phyloP scores from a whole-genome alignment of 192 early-diverging fungal species.

The Rhizoclosmatium globosum region DNA sequence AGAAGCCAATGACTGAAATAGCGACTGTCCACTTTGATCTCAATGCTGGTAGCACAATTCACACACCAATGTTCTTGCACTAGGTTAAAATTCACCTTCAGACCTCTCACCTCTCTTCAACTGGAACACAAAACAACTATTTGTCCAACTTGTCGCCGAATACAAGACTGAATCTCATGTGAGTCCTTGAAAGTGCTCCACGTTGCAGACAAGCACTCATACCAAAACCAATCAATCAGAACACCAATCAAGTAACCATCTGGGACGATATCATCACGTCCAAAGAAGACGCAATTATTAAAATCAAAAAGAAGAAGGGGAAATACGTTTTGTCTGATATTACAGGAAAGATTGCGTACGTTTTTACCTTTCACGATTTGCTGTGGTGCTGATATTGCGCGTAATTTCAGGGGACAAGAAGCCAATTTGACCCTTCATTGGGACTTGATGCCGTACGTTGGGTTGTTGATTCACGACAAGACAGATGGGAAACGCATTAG shows the following conservation, averaged over 20 bases:
- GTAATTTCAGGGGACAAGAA: slow-evolving; percentile 56
- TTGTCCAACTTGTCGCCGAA: slow-evolving; percentile 80
- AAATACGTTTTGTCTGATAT: slow-evolving; percentile 82
- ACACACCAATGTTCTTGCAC: background rate
- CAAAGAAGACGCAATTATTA: slow-evolving; percentile 71
- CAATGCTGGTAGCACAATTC: slow-evolving; percentile 64
- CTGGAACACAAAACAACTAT: slow-evolving; percentile 93
- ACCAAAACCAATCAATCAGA: background rate
- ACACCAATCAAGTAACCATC: slow-evolving; percentile 75
- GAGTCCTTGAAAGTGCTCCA: slow-evolving; percentile 34
- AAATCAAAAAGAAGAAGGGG: slow-evolving; percentile 59
- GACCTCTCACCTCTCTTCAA: slow-evolving; percentile 83
- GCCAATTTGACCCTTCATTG: slow-evolving; percentile 82
- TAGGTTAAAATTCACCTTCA: slow-evolving; percentile 32
- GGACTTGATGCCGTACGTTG: slow-evolving; percentile 84
- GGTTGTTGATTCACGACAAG: slow-evolving; percentile 60
- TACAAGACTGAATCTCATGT: slow-evolving; percentile 76
- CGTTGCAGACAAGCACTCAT: background rate
- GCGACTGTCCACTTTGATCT: slow-evolving; percentile 71
- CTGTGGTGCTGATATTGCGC: background rate
- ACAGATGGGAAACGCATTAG: slow-evolving; percentile 37
- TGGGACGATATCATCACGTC: slow-evolving; percentile 84
- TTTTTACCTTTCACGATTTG: background rate
- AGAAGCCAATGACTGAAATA: slow-evolving; percentile 63
- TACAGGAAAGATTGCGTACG: slow-evolving; percentile 69